Base-by-base conservation (phyloP, 352 stramenopile species). In the Phytopythium helicoides region DNA sequence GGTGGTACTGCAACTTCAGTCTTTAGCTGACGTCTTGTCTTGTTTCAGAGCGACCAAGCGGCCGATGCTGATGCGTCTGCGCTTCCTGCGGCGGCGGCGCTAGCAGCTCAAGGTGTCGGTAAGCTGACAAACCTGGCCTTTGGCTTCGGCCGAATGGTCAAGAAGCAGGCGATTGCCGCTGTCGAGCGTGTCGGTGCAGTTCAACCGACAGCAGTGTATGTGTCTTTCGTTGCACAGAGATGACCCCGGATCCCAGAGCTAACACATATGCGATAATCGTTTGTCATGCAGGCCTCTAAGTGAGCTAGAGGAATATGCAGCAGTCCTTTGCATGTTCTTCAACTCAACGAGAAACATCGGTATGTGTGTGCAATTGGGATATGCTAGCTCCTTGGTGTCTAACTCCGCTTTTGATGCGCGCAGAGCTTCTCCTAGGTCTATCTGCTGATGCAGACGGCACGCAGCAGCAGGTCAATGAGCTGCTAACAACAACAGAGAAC, bases 51-150 rank as follows among this genome's bases (percentile, higher is more conserved):
- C 1, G 19, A 45, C 6, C 10, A 22, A 25, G 23, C 44, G 12
- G 16, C 41, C 0, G 45, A 51, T 5, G 45, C 28, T 2, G 45
- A 51, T 12, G 44, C 44, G 56, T 63, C 12, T 37, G 37, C 37
- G 31, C 46, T 35, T 38, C 60, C 47, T 64, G 49, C 39, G 36
- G 52, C 55, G 14, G 60, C 54, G 16, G 52, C 47, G 22, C 54
- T 54, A 6, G 55, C 62, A 52, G 69, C 57, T 10, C 40, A 50
- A 8, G 69, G 71, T 0, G 85, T 92, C 31, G 77, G 77, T 40
- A 90, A 92, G 44, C 58, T 93, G 26, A 92, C 81, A 10, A 89
- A 86, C 52, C 48, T 93, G n/a, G 83, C 83, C 0, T 84, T 85
- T 52, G 83, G 83, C 0, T 93, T 93, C 50, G 83, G 83, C 6